phyloP scores from a whole-genome alignment of 768 basidiomycete genomes.

The Podaxis sp. region DNA sequence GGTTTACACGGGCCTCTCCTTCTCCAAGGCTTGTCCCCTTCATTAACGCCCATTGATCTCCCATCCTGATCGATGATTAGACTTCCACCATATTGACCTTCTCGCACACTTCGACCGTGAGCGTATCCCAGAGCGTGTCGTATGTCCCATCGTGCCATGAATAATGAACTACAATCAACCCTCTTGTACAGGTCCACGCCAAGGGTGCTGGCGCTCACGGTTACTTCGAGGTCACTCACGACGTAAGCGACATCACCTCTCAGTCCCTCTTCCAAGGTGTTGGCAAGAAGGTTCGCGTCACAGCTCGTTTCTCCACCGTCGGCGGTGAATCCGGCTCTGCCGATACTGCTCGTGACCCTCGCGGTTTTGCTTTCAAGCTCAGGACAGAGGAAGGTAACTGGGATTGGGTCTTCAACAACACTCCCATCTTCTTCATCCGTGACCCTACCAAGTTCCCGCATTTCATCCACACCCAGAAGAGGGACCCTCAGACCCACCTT shows the following conservation, averaged over 20 bases:
- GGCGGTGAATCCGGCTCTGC: slow-evolving; percentile 85
- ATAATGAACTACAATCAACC: slow-evolving; percentile 12
- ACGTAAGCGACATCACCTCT: slow-evolving; percentile 77
- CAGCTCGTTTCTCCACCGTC: slow-evolving; percentile 92
- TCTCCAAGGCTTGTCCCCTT: slow-evolving; percentile 61
- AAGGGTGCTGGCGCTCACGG: slow-evolving; percentile 94
- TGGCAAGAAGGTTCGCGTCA: slow-evolving; percentile 66
- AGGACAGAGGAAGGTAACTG: slow-evolving; percentile 89
- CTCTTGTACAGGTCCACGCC: slow-evolving; percentile 68
- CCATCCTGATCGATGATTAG: slow-evolving; percentile 30
- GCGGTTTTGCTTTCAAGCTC: slow-evolving; percentile 89
- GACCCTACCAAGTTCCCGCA: slow-evolving; percentile 89
- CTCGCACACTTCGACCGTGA: slow-evolving; percentile 93
- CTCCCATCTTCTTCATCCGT: slow-evolving; percentile 87
- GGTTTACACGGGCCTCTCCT: slow-evolving; percentile 79
- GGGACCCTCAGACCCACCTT: slow-evolving; percentile 87
- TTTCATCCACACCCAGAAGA: slow-evolving; percentile 92
- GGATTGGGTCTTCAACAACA: slow-evolving; percentile 93
- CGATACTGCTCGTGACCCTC: slow-evolving; percentile 89
- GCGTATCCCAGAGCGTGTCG: slow-evolving; percentile 94
- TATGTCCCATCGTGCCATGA: slow-evolving; percentile 27
- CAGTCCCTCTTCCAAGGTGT: slow-evolving; percentile 61
- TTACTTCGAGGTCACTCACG: slow-evolving; percentile 85
- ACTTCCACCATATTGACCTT: slow-evolving; percentile 86
- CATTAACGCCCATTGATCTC: background rate